These are phyloP conservation scores for Metschnikowia rubicola DNA, from an alignment of 805 yeast genomes.

Conservation along the genomic window DNA sequence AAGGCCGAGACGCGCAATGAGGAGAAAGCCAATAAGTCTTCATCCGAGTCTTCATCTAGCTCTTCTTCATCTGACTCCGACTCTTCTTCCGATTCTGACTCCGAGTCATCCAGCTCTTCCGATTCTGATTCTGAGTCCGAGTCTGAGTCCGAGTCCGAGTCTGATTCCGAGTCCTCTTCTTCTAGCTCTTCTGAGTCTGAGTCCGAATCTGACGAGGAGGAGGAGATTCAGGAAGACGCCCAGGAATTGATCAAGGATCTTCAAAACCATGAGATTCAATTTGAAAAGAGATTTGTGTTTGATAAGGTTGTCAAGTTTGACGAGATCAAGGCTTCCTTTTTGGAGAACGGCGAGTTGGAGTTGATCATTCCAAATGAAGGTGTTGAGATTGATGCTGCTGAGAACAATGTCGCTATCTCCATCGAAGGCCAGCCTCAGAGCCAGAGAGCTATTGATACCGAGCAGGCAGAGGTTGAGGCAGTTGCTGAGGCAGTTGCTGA, in stretches of 20 bases:
- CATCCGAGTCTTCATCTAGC: slow-evolving; percentile 4
- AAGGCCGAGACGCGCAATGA: slow-evolving; percentile 14
- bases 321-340: slow-evolving; percentile 37
- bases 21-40: slow-evolving; percentile 7
- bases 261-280: slow-evolving; percentile 37
- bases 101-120: slow-evolving; percentile 17
- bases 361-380: slow-evolving; percentile 38
- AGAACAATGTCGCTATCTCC: slow-evolving; percentile 25
- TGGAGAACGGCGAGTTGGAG: slow-evolving; percentile 40
- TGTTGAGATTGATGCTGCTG: slow-evolving; percentile 16
- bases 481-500: slow-evolving; percentile 14
- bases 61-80: slow-evolving; percentile 11
- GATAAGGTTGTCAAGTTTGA: slow-evolving; percentile 36
- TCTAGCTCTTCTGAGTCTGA: slow-evolving; percentile 17
- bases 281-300: slow-evolving; percentile 42
- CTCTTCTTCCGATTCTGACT: slow-evolving; percentile 11
- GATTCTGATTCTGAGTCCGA: slow-evolving; percentile 9
- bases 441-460: slow-evolving; percentile 12
- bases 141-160: slow-evolving; percentile 9
- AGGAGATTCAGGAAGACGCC: slow-evolving; percentile 41
- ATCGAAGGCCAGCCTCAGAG: slow-evolving; percentile 21
- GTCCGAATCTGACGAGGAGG: slow-evolving; percentile 24
- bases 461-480: slow-evolving; percentile 8
- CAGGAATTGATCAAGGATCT: slow-evolving; percentile 35
- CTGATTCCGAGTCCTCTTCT: slow-evolving; percentile 6